Conservation (phyloP, 352 stramenopile genomes). For the Phytophthora pistaciae region DNA sequence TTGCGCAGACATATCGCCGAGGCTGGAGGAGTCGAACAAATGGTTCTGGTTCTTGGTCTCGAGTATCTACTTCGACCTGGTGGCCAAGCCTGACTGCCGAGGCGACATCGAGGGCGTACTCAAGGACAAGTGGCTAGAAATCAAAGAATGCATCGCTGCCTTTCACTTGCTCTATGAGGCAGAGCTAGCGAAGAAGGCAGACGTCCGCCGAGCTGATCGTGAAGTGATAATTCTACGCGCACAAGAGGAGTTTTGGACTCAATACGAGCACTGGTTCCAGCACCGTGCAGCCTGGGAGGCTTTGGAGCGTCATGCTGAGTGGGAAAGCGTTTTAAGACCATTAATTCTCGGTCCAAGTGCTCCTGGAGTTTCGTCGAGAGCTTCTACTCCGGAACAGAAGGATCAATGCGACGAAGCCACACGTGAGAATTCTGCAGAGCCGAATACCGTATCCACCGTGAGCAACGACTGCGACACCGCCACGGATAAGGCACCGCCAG, state of each 20-base stretch:
- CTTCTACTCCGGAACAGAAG: background rate
- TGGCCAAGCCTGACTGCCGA: background rate
- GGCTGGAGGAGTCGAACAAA: slow-evolving; percentile 14
- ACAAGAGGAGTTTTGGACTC: slow-evolving; percentile 1
- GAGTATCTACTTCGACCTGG: slow-evolving; percentile 15
- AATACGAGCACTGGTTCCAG: slow-evolving; percentile 13
- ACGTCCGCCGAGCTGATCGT: background rate
- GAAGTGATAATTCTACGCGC: slow-evolving; percentile 6
- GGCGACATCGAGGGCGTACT: slow-evolving; percentile 7
- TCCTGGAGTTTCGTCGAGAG: background rate
- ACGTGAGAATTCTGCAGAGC: background rate
- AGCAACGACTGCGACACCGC: background rate
- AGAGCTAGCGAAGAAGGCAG: background rate
- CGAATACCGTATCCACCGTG: background rate
- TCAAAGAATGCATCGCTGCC: background rate
- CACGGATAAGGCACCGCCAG: too few relatives aligned
- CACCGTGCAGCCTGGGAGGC: slow-evolving; percentile 19
- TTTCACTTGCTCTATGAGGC: slow-evolving; percentile 19
- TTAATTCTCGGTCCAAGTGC: background rate
- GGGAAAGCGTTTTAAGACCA: slow-evolving; percentile 12
- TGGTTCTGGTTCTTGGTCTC: slow-evolving; percentile 23
- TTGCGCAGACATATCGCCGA: slow-evolving; percentile 1
- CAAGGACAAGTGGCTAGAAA: background rate
- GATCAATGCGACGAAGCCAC: background rate
- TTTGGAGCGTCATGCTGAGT: slow-evolving; percentile 17